Evolutionary conservation across 1,139 yeast species (phyloP).

Genomic region (Torulaspora pretoriensis): DNA sequence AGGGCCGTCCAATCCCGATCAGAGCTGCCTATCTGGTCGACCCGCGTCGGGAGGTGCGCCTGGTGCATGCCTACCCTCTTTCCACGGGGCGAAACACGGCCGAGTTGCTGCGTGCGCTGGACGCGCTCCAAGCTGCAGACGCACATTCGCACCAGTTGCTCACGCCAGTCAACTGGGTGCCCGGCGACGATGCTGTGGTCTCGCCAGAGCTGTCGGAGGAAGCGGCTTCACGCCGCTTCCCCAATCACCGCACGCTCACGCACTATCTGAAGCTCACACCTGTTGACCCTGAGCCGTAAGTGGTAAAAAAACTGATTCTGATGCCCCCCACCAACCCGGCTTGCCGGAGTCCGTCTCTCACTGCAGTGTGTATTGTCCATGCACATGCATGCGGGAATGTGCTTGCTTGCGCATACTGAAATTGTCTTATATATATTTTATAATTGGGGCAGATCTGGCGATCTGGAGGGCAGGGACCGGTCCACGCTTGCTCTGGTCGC

Average conservation of each 20-base stretch:
- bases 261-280: slow-evolving; percentile 69
- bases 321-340: no score
- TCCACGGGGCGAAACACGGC: slow-evolving; percentile 87
- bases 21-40: slow-evolving; percentile 82
- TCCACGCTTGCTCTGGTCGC: neutral
- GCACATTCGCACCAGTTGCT: slow-evolving; percentile 53
- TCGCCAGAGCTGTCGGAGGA: slow-evolving; percentile 55
- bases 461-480: neutral
- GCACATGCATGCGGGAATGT: slow-evolving; percentile 1
- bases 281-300: slow-evolving; percentile 26
- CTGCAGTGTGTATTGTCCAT: neutral
- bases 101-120: slow-evolving; percentile 76
- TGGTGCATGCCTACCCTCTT: slow-evolving; percentile 75
- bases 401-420: neutral
- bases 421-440: neutral
- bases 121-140: slow-evolving; percentile 75
- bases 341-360: neutral
- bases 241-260: slow-evolving; percentile 70
- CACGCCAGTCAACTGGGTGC: slow-evolving; percentile 84
- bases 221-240: slow-evolving; percentile 69
- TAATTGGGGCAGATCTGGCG: neutral
- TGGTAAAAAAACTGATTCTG: neutral
- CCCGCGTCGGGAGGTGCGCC: slow-evolving; percentile 68
- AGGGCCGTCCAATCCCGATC: slow-evolving; percentile 64
- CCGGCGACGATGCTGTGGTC: slow-evolving; percentile 81